phyloP scores from a whole-genome alignment of 371 early-diverging fungal genomes.

The Cokeromyces recurvatus region DNA sequence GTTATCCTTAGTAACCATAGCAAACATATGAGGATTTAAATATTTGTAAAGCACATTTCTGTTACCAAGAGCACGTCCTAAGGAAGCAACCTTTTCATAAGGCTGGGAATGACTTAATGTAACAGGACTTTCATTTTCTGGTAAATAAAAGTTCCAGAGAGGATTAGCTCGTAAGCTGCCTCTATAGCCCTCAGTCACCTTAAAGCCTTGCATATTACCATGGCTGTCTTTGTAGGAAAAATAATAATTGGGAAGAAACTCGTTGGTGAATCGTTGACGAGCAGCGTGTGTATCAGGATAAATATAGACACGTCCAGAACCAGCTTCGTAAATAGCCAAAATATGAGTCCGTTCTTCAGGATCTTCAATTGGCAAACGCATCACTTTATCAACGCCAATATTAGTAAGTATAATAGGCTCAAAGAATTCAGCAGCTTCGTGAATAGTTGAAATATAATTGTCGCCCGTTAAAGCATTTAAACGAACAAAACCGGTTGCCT shows the following conservation, averaged over 20 bases:
- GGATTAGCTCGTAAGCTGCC: conserved; percentile 49
- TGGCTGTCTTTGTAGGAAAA: conserved; percentile 45
- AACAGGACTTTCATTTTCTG: conserved; percentile 54
- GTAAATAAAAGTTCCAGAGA: conserved; percentile 60
- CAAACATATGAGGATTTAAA: conserved; percentile 85
- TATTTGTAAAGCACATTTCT: conserved; percentile 95
- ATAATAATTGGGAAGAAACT: conserved; percentile 48
- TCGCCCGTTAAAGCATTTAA: conserved; percentile 75
- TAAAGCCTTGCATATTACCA: conserved; percentile 42
- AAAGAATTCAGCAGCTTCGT: conserved; percentile 34
- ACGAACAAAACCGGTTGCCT: conserved; percentile 47
- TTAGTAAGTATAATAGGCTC: conserved; percentile 50
- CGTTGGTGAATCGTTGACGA: conserved; percentile 38
- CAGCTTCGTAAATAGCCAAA: conserved; percentile 59
- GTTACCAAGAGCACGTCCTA: conserved; percentile 91
- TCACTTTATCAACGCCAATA: conserved; percentile 44
- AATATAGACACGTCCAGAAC: conserved; percentile 51
- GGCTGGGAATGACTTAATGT: conserved; percentile 32
- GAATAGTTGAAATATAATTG: conserved; percentile 38
- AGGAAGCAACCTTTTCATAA: conserved; percentile 68
- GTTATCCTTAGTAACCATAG: conserved; percentile 49
- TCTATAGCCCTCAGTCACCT: conserved; percentile 45
- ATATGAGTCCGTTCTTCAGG: conserved; percentile 61
- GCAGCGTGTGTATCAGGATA: conserved; percentile 55
- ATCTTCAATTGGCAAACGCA: conserved; percentile 65